Conservation (phyloP, 768 basidiomycete genomes). For the Goffeauzyma gilvescens region DNA sequence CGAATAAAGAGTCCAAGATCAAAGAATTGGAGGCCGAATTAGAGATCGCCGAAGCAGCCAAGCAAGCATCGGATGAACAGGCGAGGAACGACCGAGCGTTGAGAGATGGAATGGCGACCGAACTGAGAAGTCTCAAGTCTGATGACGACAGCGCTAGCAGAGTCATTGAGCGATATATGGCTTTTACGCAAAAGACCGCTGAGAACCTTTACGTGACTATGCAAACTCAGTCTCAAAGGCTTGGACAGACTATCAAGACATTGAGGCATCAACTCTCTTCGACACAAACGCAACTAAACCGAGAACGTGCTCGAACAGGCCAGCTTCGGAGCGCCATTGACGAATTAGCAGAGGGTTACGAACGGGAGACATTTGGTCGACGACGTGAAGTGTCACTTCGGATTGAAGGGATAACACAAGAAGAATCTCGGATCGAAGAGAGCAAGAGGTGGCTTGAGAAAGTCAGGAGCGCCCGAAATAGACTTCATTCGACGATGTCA, state of each 20-base stretch:
- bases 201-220: conserved; percentile 26
- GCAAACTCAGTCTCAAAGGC: conserved; percentile 22
- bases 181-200: conserved; percentile 32
- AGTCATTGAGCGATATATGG: conserved; percentile 34
- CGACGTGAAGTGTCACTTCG: conserved; percentile 29
- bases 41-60: conserved; percentile 17
- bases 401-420: conserved; percentile 18
- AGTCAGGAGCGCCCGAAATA: conserved; percentile 14
- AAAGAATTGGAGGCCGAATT: conserved; percentile 11
- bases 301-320: conserved; percentile 14
- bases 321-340: conserved; percentile 22
- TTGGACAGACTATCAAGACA: conserved; percentile 20
- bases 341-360: conserved; percentile 23
- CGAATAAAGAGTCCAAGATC: conserved; percentile 17
- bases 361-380: conserved; percentile 28
- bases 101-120: conserved; percentile 11
- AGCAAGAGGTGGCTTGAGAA: conserved; percentile 25
- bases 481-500: conserved; percentile 2
- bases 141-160: conserved; percentile 27
- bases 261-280: conserved; percentile 19
- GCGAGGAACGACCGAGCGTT: conserved; percentile 14
- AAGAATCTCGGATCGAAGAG: conserved; percentile 19
- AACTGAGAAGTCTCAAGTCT: conserved; percentile 15
- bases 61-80: conserved; percentile 13
- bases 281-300: conserved; percentile 11